These are phyloP conservation scores for Podospora pseudocomata DNA, from an alignment of 495 filamentous ascomycete genomes.

Conservation along the genomic window DNA sequence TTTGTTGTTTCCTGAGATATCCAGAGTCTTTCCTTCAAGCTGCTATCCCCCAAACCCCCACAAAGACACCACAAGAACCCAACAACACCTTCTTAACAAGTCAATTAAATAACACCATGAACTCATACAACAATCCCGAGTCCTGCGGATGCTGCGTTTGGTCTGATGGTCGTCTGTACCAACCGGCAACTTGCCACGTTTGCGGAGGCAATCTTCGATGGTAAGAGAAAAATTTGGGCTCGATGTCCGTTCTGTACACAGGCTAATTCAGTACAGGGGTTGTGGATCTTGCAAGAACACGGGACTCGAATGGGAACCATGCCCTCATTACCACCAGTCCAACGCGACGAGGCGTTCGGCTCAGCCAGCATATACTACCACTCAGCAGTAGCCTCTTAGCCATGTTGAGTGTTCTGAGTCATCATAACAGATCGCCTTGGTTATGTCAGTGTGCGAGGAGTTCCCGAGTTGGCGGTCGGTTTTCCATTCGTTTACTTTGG, in stretches of 20 bases:
- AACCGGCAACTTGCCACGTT: slow-evolving; percentile 3
- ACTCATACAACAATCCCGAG: slow-evolving; percentile 2
- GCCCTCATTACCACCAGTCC: slow-evolving; percentile 3
- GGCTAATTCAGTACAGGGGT: neutral
- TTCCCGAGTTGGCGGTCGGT: neutral
- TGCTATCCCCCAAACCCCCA: neutral
- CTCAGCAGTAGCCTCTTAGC: neutral
- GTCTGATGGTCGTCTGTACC: slow-evolving; percentile 9
- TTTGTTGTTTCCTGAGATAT: neutral
- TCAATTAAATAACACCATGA: neutral
- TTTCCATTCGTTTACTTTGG: neutral
- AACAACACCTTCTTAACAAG: neutral
- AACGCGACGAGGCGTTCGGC: neutral
- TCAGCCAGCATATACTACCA: neutral
- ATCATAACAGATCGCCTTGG: neutral
- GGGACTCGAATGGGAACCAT: slow-evolving; percentile 10
- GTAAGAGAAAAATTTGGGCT: neutral
- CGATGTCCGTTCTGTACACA: neutral
- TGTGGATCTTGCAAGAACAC: slow-evolving; percentile 8
- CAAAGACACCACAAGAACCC: neutral
- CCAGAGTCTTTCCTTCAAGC: neutral
- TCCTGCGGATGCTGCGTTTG: slow-evolving; percentile 12
- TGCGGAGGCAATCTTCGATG: neutral
- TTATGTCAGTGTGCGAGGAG: neutral
- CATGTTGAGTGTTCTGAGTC: neutral